These are phyloP conservation scores for Miamiensis avidus DNA, from an alignment of 169 alveolate species.

Conservation along the genomic window DNA sequence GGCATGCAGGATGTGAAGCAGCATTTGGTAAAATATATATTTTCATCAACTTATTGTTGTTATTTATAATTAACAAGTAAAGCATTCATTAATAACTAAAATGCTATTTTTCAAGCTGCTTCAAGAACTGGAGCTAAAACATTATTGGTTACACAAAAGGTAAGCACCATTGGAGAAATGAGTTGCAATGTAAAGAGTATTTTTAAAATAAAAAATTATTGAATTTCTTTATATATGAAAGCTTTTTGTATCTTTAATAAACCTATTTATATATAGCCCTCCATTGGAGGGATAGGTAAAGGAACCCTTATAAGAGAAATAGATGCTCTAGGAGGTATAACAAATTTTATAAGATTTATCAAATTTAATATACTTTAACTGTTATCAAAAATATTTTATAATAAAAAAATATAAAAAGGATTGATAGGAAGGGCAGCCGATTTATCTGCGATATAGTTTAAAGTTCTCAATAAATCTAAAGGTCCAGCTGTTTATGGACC, in stretches of 20 bases:
- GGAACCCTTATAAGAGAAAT: slow-evolving; percentile 92
- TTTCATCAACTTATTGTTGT: no score
- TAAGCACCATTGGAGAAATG: slow-evolving; percentile 75
- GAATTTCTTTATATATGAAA: not conserved
- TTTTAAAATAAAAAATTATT: not conserved
- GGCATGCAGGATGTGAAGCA: slow-evolving; percentile 95
- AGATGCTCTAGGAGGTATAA: slow-evolving; percentile 89
- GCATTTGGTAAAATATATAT: slow-evolving; percentile 59
- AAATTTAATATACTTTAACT: no score
- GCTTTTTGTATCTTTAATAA: not conserved
- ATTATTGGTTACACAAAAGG: slow-evolving; percentile 79
- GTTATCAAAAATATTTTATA: no score
- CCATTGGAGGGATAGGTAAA: slow-evolving; percentile 94
- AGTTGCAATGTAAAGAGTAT: slow-evolving; percentile 32
- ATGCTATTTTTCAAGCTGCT: slow-evolving; percentile 60
- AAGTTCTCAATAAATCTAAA: slow-evolving; percentile 84
- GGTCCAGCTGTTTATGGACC: slow-evolving; percentile 95
- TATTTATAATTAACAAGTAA: no score
- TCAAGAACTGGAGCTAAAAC: slow-evolving; percentile 91
- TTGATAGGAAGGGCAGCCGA: slow-evolving; percentile 89
- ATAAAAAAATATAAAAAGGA: no score
- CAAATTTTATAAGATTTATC: no score
- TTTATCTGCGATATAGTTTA: slow-evolving; percentile 85
- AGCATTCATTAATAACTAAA: not conserved
- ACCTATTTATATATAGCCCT: slow-evolving; percentile 74